Percentiles rank a stretch among this genome's conserved stretches.
These are phyloP conservation scores for Boletellus sp. DNA, from an alignment of 768 basidiomycete genomes.

Conservation along the genomic window DNA sequence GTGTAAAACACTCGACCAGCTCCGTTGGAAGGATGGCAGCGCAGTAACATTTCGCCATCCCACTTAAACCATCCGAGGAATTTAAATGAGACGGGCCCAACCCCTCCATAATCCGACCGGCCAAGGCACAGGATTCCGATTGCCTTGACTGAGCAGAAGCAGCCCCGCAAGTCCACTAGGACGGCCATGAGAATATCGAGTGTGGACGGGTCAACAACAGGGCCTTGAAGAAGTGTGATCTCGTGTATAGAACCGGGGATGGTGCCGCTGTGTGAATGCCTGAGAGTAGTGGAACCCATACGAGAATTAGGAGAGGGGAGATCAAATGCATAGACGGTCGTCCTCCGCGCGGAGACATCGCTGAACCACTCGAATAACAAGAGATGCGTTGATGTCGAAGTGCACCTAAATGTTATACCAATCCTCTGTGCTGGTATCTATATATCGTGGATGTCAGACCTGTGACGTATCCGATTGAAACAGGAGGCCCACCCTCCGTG, in stretches of 20 bases:
- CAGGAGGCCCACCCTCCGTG: not conserved
- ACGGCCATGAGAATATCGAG: conserved; percentile 11
- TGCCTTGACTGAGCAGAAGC: not conserved
- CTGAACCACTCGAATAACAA: conserved; percentile 8
- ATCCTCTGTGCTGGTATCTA: not conserved
- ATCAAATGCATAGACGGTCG: conserved; percentile 9
- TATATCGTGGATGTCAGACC: too few species aligned
- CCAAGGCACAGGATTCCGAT: conserved; percentile 10
- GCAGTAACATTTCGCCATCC: too few species aligned
- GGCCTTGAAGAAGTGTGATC: conserved; percentile 10
- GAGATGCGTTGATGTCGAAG: conserved; percentile 21
- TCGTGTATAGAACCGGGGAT: not conserved
- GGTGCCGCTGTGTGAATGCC: conserved; percentile 8
- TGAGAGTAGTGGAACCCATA: not conserved
- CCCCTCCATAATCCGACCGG: not conserved
- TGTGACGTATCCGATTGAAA: not conserved
- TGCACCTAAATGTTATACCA: conserved; percentile 2
- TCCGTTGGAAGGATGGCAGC: conserved; percentile 7
- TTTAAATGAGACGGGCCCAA: conserved; percentile 9
- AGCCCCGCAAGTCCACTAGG: too few species aligned
- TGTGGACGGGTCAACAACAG: conserved; percentile 2
- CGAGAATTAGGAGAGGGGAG: not conserved
- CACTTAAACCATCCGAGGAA: not conserved
- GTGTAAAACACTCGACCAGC: conserved; percentile 7
- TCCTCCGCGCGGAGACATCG: conserved; percentile 1